Evolutionary conservation across 306 rosid genomes (phyloP).

Genomic region (Trifolium fragiferum): DNA sequence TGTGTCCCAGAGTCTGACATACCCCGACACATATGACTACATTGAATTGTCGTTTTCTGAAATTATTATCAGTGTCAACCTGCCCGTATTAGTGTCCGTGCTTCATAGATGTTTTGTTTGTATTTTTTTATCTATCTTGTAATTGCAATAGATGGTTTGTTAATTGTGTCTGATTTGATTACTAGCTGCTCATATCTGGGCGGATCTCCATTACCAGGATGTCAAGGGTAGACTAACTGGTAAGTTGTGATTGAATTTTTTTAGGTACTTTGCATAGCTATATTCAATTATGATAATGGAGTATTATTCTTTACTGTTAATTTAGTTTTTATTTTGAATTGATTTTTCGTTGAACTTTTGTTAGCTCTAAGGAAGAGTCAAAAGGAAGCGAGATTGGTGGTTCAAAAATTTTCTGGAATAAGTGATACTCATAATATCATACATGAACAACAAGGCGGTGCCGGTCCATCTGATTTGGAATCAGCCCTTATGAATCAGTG

Average conservation of each 20-base stretch:
- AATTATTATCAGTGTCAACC: too few species aligned
- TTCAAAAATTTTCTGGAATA: slow-evolving; percentile 62
- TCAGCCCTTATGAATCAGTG: slow-evolving; percentile 73
- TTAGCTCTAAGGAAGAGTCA: slow-evolving; percentile 81
- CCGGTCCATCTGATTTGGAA: slow-evolving; percentile 58
- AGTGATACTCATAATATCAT: slow-evolving; percentile 46
- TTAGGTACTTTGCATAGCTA: neutral
- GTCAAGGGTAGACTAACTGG: slow-evolving; percentile 82
- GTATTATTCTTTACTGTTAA: neutral
- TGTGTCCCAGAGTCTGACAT: too few species aligned
- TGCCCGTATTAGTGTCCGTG: too few species aligned
- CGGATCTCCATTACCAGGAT: slow-evolving; percentile 93
- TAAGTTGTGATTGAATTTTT: slow-evolving; percentile 40
- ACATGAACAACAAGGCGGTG: slow-evolving; percentile 43
- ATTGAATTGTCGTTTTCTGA: too few species aligned
- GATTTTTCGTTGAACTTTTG: slow-evolving; percentile 1
- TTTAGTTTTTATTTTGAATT: neutral
- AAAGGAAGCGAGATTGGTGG: slow-evolving; percentile 70
- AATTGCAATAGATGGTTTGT: slow-evolving; percentile 24
- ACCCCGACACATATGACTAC: too few species aligned
- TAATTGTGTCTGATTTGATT: slow-evolving; percentile 28
- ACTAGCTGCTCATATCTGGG: slow-evolving; percentile 81
- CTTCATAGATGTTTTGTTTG: neutral
- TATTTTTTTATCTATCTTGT: slow-evolving; percentile 19
- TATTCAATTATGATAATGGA: neutral